Conservation (phyloP, 108 stramenopile genomes). For the Fragilariopsis cylindrus region DNA sequence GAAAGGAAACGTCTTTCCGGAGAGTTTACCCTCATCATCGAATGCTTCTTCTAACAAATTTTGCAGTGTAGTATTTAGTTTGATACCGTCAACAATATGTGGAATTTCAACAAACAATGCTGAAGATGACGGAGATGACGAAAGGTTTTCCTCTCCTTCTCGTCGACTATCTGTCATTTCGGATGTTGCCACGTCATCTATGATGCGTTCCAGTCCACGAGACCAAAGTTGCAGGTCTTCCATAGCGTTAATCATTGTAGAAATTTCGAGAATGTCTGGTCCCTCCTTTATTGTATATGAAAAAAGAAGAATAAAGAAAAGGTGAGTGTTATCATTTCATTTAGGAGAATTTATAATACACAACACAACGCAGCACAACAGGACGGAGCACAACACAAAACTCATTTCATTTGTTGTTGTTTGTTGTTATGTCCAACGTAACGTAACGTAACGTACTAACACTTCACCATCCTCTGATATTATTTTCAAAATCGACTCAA, state of each 20-base stretch:
- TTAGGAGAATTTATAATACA: too few relatives aligned
- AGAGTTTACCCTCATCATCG: constrained; percentile 57
- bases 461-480: constrained; percentile 47
- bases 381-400: too few relatives aligned
- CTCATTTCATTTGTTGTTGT: too few relatives aligned
- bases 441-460: constrained; percentile 5
- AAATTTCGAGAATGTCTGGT: constrained; percentile 65
- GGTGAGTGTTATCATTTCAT: too few relatives aligned
- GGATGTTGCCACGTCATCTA: constrained; percentile 12
- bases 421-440: too few relatives aligned
- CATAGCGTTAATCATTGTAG: constrained; percentile 50
- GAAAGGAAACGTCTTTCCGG: constrained; percentile 67
- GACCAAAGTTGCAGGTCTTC: constrained; percentile 63
- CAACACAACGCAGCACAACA: too few relatives aligned
- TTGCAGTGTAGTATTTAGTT: constrained; percentile 57
- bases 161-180: neutral
- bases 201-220: constrained; percentile 35
- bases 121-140: neutral
- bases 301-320: too few relatives aligned
- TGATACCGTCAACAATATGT: constrained; percentile 44
- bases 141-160: constrained; percentile 9
- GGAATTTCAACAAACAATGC: constrained; percentile 57
- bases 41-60: constrained; percentile 69
- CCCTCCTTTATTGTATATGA: constrained; percentile 36
- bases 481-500: constrained; percentile 58